Base-by-base conservation (phyloP, 2,329 filamentous ascomycete species). In the Chrysoporthe puriensis region DNA sequence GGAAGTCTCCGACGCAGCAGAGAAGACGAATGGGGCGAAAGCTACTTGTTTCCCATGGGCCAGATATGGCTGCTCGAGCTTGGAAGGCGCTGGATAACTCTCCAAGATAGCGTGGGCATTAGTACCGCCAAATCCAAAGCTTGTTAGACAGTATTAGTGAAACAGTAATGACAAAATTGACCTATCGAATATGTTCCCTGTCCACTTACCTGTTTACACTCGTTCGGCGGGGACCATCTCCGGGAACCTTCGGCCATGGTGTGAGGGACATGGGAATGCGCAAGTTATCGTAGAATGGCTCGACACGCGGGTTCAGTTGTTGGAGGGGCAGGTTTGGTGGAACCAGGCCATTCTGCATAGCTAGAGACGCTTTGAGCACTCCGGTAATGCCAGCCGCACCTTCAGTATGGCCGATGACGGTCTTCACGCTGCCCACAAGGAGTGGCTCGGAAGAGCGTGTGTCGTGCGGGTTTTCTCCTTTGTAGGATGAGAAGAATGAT, bases 291-390 rank as follows among this genome's bases (percentile, higher is more conserved):
- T 74, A 76, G 44, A 72, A 76, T 0, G 74, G 75, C 11, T 72
- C 59, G 0, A 83, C 73, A 2, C 67, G 70, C 0, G 77, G 76
- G 60, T 79, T 81, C 3, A 79, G 71, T 0, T 68, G 71, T 2
- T 77, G 64, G 48, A 81, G 74, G 4, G 76, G 74, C 0, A 78
- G 70, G 44, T 80, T 81, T 2, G 79, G 78, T 0, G 78, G 77
- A 2, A 81, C 67, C 0, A 61, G 67, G 0, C 70, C 73, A 11
- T 80, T 73, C 68, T 80, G 78, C 63, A 82, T 69, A 21, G 74
- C 72, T 5, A 78, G 71, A 3, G 79, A 67, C 0, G 75, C 73
- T 67, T 79, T 81, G 6, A 83, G 71, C 26, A 83, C 46, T 18
- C 77, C 78, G 0, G 80, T 79, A 5, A 83, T 69, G 1, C 81